Evolutionary conservation across 768 basidiomycete genomes (phyloP).

Genomic region (Chalciporus chontae): DNA sequence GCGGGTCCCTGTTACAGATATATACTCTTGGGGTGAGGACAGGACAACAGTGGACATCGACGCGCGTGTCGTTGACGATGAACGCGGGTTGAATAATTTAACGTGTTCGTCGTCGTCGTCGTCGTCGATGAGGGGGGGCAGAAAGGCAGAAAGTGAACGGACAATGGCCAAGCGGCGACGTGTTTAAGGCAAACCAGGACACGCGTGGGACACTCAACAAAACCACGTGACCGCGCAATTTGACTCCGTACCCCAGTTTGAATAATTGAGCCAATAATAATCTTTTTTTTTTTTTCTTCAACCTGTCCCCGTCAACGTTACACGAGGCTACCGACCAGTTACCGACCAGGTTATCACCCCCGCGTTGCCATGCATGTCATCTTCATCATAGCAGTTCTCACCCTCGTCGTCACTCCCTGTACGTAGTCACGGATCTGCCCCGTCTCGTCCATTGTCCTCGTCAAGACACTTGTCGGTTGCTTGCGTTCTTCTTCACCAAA

Average conservation of each 20-base stretch:
- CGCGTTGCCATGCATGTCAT: constrained; percentile 1
- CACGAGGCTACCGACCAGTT: constrained; percentile 29
- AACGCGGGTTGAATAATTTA: constrained; percentile 13
- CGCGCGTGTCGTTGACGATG: constrained; percentile 6
- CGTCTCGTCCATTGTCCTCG: not conserved
- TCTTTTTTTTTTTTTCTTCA: constrained; percentile 2
- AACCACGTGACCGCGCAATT: constrained; percentile 29
- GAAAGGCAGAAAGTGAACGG: constrained; percentile 12
- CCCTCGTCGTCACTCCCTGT: constrained; percentile 1
- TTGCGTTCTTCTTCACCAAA: not conserved
- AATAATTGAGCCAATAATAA: not conserved
- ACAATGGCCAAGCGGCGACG: constrained; percentile 10
- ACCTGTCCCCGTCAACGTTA: constrained; percentile 26
- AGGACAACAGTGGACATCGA: constrained; percentile 25
- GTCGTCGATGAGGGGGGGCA: constrained; percentile 17
- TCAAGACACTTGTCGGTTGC: not conserved
- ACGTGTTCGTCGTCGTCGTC: constrained; percentile 20
- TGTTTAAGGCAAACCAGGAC: constrained; percentile 27
- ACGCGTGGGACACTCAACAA: constrained; percentile 36
- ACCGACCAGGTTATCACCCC: not conserved
- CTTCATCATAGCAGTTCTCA: not conserved
- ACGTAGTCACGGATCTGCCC: not conserved
- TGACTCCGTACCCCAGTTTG: constrained; percentile 21
- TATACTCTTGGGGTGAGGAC: constrained; percentile 34
- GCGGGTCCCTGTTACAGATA: constrained; percentile 32